Evolutionary conservation across 768 basidiomycete genomes (phyloP), one percentile per base, ranked within the genome.

Genomic region (Terana coerulea): DNA sequence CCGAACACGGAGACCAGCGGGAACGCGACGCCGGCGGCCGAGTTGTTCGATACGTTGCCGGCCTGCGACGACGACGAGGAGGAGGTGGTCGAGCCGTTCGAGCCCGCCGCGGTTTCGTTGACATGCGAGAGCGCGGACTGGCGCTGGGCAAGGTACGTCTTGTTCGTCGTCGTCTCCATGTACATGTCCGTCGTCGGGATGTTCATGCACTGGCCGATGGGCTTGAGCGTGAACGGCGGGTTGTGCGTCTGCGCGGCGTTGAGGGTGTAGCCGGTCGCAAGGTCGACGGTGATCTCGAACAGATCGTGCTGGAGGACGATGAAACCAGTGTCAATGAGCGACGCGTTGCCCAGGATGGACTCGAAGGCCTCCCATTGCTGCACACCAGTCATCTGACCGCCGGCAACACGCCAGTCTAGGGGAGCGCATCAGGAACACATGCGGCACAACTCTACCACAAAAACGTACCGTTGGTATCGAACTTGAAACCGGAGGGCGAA

Each of bases 281-380:
- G 81, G 61, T 95, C 91, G 46, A 95, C 92, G 11, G 91, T 88
- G 61, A 91, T 81, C 56, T 84, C 69, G 58, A 75, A 95, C 31
- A 95, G 73, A 67, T 97, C 95, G 60, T 94, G 91, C 66, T 93
- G 78, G 49, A 98, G 74, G 29, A 95, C 90, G 61, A 95, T 82
- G 75, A 98, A 97, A 61, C 87, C 86, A 33, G 78, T 83, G 44
- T 76, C 55, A 19, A 89, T 60, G 15, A 67, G 67, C 5, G 82
- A 75, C 2, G 88, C 87, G 56, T 86, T 84, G 45, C 69, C 70
- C 40, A 98, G 75, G 68, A 97, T 91, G 29, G 64, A 64, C 60
- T 92, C 67, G 70, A 95, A 95, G 30, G 79, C 81, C 30, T 76
- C 69, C 59, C 80, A 79, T 22, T 86, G 81, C 26, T 80, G 72